Evolutionary conservation across 352 stramenopile species (phyloP), one percentile per base, ranked within the genome.

Genomic region (Halophytophthora polymorphica): DNA sequence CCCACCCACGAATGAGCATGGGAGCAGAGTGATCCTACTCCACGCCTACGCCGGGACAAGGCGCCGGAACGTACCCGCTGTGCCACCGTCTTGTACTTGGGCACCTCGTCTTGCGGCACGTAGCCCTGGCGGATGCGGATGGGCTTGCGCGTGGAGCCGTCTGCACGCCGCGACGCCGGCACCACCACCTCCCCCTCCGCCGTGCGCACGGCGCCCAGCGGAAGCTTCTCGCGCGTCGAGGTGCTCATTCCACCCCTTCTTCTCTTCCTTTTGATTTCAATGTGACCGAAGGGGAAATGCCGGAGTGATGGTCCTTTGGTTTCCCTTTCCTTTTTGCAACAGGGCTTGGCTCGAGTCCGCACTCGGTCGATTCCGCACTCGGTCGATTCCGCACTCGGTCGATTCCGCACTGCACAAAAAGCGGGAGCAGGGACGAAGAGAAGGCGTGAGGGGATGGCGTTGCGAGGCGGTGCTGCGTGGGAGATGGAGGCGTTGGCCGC

Each of bases 71-170:
- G 45, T 56, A 80, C 77, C 13, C 83, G 75, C 36, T 88, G 74
- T 23, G 61, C 78, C 34, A 86, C 56, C 23, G 81, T 84, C 53
- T 89, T 86, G 66, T 94, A 94, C 44, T 79, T 80, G 45, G 77
- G 73, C 44, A 89, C 66, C 56, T 95, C 84, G 47, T 95, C 84
- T 61, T 90, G 82, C 40, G 80, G 79, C 38, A 91, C 65, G 56
- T 90, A 92, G 47, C 82, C 82, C 59, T 86, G 58, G 28, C 84
- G 84, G 54, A 95, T 87, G 50, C 81, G 79, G 44, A 95, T 88
- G 22, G 79, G 45, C 56, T 92, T 92, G 43, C 84, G 79, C 46
- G 79, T 69, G 0, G 82, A 88, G 1, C 84, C 84, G 61, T 95
- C 80, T 3, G 84, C 71, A 19, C 83, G 77, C 19, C 51, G 58